phyloP scores from a whole-genome alignment of 164 flowering plant species.

The Nymphaea colorata region DNA sequence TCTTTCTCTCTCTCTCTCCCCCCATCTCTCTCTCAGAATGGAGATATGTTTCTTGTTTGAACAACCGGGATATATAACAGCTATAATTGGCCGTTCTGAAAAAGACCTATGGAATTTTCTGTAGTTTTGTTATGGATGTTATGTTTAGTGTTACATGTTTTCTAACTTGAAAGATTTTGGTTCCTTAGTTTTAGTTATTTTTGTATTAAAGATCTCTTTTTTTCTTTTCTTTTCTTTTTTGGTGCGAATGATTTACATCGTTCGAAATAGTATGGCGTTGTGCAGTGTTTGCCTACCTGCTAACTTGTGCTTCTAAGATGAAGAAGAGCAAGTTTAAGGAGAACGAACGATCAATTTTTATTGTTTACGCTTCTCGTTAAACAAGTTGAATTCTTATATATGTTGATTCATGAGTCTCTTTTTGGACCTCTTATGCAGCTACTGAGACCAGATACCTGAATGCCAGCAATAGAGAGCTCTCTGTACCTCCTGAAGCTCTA shows the following conservation, averaged over 20 bases:
- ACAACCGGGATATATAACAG: too few relatives aligned
- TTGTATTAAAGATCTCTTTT: too few relatives aligned
- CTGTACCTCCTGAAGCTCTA: constrained; percentile 48
- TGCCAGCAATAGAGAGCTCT: constrained; percentile 88
- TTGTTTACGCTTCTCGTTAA: neutral
- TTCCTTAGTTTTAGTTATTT: too few relatives aligned
- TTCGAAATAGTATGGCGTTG: neutral
- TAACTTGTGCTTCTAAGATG: neutral
- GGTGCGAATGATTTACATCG: neutral
- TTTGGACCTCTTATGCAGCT: constrained; percentile 28
- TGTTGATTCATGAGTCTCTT: constrained; percentile 2
- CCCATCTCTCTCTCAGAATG: neutral
- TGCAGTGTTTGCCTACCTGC: too few relatives aligned
- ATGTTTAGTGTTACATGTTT: neutral
- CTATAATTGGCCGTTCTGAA: neutral
- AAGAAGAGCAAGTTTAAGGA: neutral
- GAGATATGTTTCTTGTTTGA: too few relatives aligned
- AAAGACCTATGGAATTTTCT: constrained; percentile 2
- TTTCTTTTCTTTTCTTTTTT: too few relatives aligned
- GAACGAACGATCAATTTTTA: neutral
- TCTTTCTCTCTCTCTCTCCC: neutral
- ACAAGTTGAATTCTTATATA: neutral
- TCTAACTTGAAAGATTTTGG: too few relatives aligned
- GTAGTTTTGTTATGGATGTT: neutral
- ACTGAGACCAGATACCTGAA: constrained; percentile 78